Conservation (phyloP, 2,329 filamentous ascomycete genomes). For the Amphichorda felina region DNA sequence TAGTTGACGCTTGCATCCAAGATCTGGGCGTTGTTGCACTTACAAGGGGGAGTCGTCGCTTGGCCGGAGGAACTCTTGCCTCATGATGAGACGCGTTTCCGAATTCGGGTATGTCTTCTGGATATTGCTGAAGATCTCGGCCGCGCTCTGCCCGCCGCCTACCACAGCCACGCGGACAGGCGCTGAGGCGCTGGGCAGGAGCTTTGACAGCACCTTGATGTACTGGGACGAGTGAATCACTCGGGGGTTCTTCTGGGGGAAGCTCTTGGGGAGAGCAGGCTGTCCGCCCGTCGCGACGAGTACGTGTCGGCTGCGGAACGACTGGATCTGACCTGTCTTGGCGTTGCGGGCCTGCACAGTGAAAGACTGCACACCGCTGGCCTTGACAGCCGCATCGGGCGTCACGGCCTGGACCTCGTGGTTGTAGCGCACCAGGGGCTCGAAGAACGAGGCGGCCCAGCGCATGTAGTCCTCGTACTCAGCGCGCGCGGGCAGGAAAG, state of each 20-base stretch:
- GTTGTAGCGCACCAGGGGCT: conserved; percentile 59
- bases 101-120: conserved; percentile 74
- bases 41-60: conserved; percentile 96
- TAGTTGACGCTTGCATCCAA: background rate
- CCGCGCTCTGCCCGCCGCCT: conserved; percentile 83
- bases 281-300: conserved; percentile 45
- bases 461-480: conserved; percentile 95
- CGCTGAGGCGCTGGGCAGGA: conserved; percentile 42
- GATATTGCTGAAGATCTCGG: conserved; percentile 89
- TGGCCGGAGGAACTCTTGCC: conserved; percentile 70
- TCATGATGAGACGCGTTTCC: conserved; percentile 67
- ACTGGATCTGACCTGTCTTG: conserved; percentile 39
- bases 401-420: conserved; percentile 65
- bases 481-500: conserved; percentile 72
- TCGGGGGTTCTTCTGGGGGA: conserved; percentile 57
- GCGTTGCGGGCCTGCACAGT: conserved; percentile 53
- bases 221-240: conserved; percentile 89
- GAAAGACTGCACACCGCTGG: conserved; percentile 51
- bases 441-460: conserved; percentile 80
- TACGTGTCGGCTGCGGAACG: conserved; percentile 53
- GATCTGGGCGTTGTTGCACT: conserved; percentile 20
- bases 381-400: conserved; percentile 36
- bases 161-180: conserved; percentile 72
- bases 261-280: conserved; percentile 57
- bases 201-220: conserved; percentile 47